phyloP scores from a whole-genome alignment of 176 grass and related monocot species.

The Puccinellia tenuiflora region DNA sequence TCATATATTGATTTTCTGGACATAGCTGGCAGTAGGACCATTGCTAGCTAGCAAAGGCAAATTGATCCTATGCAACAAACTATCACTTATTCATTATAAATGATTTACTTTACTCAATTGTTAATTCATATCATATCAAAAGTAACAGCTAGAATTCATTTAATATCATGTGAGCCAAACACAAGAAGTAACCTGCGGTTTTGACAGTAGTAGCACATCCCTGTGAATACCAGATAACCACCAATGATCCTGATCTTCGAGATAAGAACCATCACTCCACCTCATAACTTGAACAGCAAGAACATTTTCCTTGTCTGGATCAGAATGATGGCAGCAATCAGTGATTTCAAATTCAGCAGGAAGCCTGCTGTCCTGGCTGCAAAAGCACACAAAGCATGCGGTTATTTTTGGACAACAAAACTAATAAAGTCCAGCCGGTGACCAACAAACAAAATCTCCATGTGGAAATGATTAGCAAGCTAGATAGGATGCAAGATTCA shows the following conservation, averaged over 20 bases:
- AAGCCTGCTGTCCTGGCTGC: slow-evolving; percentile 92
- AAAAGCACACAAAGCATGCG: slow-evolving; percentile 23
- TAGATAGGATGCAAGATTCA: neutral
- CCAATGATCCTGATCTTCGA: slow-evolving; percentile 99
- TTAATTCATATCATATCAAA: neutral
- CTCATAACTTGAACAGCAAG: slow-evolving; percentile 95
- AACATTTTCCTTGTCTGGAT: slow-evolving; percentile 75
- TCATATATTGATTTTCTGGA: neutral
- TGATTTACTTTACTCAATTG: neutral
- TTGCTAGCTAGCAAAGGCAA: neutral
- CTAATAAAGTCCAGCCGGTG: neutral
- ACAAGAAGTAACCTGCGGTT: slow-evolving; percentile 67
- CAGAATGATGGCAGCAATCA: slow-evolving; percentile 64
- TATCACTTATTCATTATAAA: neutral
- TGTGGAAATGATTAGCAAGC: neutral
- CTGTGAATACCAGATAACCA: slow-evolving; percentile 94
- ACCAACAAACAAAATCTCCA: neutral
- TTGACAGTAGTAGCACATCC: slow-evolving; percentile 88
- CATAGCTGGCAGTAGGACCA: neutral
- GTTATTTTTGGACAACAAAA: neutral
- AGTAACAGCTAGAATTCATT: neutral
- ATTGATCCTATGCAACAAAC: neutral
- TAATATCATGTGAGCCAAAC: neutral
- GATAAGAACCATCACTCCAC: slow-evolving; percentile 98
- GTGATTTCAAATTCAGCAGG: slow-evolving; percentile 98